These are phyloP conservation scores for Suillus hirtellus DNA, from an alignment of 768 basidiomycete genomes.

Conservation along the genomic window DNA sequence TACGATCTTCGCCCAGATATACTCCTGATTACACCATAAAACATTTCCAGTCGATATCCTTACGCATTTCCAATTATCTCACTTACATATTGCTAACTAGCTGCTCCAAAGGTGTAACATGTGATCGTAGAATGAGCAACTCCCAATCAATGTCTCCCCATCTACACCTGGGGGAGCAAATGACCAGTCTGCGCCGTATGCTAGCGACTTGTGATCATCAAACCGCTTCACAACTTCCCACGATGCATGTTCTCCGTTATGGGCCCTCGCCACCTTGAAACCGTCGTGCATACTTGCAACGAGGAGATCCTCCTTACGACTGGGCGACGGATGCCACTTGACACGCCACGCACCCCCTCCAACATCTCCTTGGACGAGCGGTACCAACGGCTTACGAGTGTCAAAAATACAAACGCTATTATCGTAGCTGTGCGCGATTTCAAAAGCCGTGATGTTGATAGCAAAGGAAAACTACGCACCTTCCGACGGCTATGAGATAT, in stretches of 20 bases:
- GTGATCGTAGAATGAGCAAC: slow-evolving; percentile 97
- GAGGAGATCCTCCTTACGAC: slow-evolving; percentile 72
- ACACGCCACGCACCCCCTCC: slow-evolving; percentile 96
- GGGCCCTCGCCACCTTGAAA: slow-evolving; percentile 69
- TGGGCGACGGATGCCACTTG: slow-evolving; percentile 85
- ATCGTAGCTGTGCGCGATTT: slow-evolving; percentile 66
- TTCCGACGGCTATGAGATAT: slow-evolving; percentile 87
- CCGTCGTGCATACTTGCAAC: slow-evolving; percentile 99
- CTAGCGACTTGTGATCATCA: slow-evolving; percentile 77
- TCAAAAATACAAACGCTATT: slow-evolving; percentile 81
- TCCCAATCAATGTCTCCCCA: slow-evolving; percentile 63
- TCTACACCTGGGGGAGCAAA: slow-evolving; percentile 35
- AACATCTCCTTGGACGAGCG: slow-evolving; percentile 62
- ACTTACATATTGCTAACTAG: slow-evolving; percentile 32
- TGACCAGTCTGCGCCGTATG: slow-evolving; percentile 94
- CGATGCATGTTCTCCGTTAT: slow-evolving; percentile 16
- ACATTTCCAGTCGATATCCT: background rate
- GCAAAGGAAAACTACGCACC: slow-evolving; percentile 44
- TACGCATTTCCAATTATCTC: background rate
- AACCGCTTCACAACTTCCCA: slow-evolving; percentile 57
- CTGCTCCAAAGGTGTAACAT: slow-evolving; percentile 76
- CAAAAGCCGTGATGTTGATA: background rate
- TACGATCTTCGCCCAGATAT: background rate
- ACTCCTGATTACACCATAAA: background rate
- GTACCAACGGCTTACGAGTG: slow-evolving; percentile 59